Evolutionary conservation across 2,329 filamentous ascomycete genomes (phyloP).

Genomic region (Exophiala sp.): DNA sequence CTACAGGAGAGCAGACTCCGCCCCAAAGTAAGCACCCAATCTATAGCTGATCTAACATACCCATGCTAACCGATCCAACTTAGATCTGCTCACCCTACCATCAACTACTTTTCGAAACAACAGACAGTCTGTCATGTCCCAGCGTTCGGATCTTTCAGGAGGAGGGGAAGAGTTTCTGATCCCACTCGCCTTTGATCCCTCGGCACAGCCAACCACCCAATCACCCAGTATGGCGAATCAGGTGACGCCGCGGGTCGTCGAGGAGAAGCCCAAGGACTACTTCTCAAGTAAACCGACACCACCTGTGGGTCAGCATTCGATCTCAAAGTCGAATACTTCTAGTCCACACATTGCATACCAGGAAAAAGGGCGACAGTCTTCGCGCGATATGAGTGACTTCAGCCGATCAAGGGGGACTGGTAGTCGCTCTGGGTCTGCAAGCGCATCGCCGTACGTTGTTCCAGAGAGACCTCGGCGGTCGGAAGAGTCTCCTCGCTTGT

Average conservation of each 20-base stretch:
- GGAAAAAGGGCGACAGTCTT: slow-evolving; percentile 65
- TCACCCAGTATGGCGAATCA: slow-evolving; percentile 41
- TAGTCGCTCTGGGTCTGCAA: slow-evolving; percentile 25
- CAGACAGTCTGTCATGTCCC: slow-evolving; percentile 66
- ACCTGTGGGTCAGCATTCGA: slow-evolving; percentile 37
- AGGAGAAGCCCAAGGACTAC: slow-evolving; percentile 54
- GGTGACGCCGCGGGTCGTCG: slow-evolving; percentile 48
- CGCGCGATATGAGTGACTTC: slow-evolving; percentile 26
- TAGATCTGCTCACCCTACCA: slow-evolving; percentile 66
- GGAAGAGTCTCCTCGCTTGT: slow-evolving; percentile 16
- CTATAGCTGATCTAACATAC: slow-evolving; percentile 1
- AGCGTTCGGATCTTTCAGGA: slow-evolving; percentile 53
- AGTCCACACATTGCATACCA: slow-evolving; percentile 92
- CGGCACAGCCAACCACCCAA: slow-evolving; percentile 56
- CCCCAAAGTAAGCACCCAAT: slow-evolving; percentile 17
- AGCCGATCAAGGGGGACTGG: slow-evolving; percentile 39
- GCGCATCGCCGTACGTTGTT: slow-evolving; percentile 18
- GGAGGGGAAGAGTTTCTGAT: slow-evolving; percentile 69
- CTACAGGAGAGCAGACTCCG: slow-evolving; percentile 18
- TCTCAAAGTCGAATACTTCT: slow-evolving; percentile 27
- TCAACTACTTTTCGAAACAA: slow-evolving; percentile 75
- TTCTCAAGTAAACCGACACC: slow-evolving; percentile 42
- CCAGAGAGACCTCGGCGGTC: slow-evolving; percentile 12
- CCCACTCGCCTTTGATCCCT: slow-evolving; percentile 70
- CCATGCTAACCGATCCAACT: slow-evolving; percentile 12